Evolutionary conservation across 2,329 filamentous ascomycete species (phyloP).

Genomic region (Aspergillus spinulosporus): DNA sequence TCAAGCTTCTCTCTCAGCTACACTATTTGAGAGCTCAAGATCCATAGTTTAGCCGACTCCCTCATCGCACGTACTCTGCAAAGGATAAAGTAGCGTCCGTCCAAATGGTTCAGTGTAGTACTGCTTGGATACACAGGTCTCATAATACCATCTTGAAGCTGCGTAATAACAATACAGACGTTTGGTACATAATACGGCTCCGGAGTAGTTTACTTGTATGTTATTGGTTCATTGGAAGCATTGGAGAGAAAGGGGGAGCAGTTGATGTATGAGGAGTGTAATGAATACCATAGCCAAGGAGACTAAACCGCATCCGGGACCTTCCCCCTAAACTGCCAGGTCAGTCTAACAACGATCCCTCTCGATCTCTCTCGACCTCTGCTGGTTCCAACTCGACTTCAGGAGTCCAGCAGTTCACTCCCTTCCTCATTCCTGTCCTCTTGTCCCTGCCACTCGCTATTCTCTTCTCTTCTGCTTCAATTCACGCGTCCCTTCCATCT

Average conservation of each 20-base stretch:
- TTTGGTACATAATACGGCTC: slow-evolving; percentile 7
- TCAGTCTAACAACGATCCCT: slow-evolving; percentile 12
- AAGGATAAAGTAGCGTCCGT: background rate
- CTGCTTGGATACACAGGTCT: slow-evolving; percentile 14
- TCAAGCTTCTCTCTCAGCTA: background rate
- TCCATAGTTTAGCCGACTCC: background rate
- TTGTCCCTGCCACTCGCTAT: slow-evolving; percentile 25
- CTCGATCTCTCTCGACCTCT: slow-evolving; percentile 8
- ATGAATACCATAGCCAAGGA: slow-evolving; percentile 24
- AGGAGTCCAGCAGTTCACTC: slow-evolving; percentile 19
- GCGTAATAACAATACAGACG: slow-evolving; percentile 1
- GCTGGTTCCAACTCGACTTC: slow-evolving; percentile 18
- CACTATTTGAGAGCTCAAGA: background rate
- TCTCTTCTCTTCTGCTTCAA: slow-evolving; percentile 18
- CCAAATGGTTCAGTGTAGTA: background rate
- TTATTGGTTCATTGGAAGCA: slow-evolving; percentile 8
- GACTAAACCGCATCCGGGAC: slow-evolving; percentile 25
- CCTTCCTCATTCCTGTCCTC: slow-evolving; percentile 17
- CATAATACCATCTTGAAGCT: background rate
- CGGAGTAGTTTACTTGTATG: slow-evolving; percentile 16
- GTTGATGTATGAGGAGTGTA: slow-evolving; percentile 28
- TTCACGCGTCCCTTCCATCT: slow-evolving; percentile 21
- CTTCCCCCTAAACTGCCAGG: slow-evolving; percentile 22
- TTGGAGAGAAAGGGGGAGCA: slow-evolving; percentile 14
- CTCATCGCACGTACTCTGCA: background rate